Evolutionary conservation across 2,329 filamentous ascomycete genomes (phyloP), one percentile per base, ranked within the genome.

Genomic region (Ophiostoma triangulosporum): DNA sequence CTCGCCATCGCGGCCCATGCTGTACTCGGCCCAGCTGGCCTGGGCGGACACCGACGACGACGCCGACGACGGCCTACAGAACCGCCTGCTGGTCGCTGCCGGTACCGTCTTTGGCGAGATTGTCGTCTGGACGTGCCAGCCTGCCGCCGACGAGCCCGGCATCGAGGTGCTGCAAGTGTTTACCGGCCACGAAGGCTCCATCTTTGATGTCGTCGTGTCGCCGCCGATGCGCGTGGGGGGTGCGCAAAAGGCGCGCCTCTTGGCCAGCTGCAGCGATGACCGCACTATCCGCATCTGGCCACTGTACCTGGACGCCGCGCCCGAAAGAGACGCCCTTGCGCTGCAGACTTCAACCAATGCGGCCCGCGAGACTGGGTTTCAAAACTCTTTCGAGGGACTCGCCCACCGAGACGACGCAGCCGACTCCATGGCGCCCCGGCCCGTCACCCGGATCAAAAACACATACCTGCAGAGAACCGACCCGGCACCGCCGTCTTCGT

Each of bases 21-120:
- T 98, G 7, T 98, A 95, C 66, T 87, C 88, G 15, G 91, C 89
- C 5, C 80, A 86, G 62, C 67, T 95, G 17, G 69, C 74, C 36
- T 87, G 84, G 75, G 67, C 81, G 7, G 73, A 75, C 6, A 52
- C 81, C 7, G 73, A 75, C 6, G 52, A 66, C 6, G 70, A 73
- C 6, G 31, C 15, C 17, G 20, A 20, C 24, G 22, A 11, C 14
- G 26, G 17, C 15, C 3, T 15, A 1, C 20, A 31, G 20, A 32
- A 11, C 45, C 72, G 73, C 51, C 72, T 95, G 46, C 74, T 96
- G 20, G 78, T 96, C 50, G 88, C 88, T 6, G 86, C 86, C 3
- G 93, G 93, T 1, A 97, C 93, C 0, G 89, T 91, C 1, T 97
- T 97, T 67, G 93, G 93, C 3, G 90, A 97, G 66, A 86, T 98